Conservation (phyloP, 2,329 filamentous ascomycete genomes). For the Exophiala viscosa region DNA sequence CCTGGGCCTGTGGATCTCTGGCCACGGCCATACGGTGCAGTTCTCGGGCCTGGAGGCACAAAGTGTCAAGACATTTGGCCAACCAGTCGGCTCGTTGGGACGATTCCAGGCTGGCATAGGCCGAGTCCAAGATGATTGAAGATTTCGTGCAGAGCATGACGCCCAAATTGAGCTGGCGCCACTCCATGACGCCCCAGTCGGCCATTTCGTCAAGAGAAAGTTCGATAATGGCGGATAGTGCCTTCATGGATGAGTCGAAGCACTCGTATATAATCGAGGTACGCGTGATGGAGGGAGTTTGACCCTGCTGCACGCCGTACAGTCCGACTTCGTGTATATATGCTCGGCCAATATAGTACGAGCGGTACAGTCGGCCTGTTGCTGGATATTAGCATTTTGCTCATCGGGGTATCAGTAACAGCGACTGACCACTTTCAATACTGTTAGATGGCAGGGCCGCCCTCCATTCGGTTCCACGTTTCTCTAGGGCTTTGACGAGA, state of each 20-base stretch:
- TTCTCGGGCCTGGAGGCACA: conserved; percentile 10
- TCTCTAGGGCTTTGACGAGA: conserved; percentile 6
- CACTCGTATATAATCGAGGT: conserved; percentile 18
- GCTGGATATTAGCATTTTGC: not conserved
- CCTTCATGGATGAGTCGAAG: conserved; percentile 11
- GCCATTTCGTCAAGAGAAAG: conserved; percentile 8
- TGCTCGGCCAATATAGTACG: not conserved
- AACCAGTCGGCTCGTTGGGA: conserved; percentile 15
- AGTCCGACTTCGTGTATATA: conserved; percentile 19
- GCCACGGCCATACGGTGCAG: conserved; percentile 4
- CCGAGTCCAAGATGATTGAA: conserved; percentile 16
- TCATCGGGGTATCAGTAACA: not conserved
- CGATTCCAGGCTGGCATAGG: conserved; percentile 7
- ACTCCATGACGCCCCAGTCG: conserved; percentile 16
- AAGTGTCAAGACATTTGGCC: conserved; percentile 16
- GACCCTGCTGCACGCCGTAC: conserved; percentile 16
- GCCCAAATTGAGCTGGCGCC: conserved; percentile 13
- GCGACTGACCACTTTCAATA: conserved; percentile 3
- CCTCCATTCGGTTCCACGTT: conserved; percentile 10
- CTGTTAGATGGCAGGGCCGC: not conserved
- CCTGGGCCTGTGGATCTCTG: not conserved
- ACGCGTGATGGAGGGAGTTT: conserved; percentile 10
- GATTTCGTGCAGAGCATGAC: conserved; percentile 19
- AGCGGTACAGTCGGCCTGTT: conserved; percentile 2
- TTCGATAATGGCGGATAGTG: conserved; percentile 9